phyloP scores from a whole-genome alignment of 306 rosid species.

The Ormosia emarginata region DNA sequence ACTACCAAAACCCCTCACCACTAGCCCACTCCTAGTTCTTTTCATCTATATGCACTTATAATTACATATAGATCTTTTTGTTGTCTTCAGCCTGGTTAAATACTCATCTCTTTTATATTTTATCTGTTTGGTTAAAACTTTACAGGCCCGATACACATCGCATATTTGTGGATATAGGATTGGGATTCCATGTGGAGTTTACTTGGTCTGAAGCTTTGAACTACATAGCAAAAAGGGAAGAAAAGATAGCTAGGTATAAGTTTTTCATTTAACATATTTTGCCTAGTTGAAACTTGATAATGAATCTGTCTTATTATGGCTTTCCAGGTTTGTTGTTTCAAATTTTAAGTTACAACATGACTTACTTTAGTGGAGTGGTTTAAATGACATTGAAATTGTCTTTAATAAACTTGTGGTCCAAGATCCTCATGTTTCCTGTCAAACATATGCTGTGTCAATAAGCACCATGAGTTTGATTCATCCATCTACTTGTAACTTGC shows the following conservation, averaged over 20 bases:
- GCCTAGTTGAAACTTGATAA: not conserved
- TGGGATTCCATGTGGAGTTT: constrained; percentile 95
- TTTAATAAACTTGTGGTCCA: not conserved
- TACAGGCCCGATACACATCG: constrained; percentile 69
- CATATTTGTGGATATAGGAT: constrained; percentile 86
- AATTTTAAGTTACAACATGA: not conserved
- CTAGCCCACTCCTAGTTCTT: not conserved
- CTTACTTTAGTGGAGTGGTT: not conserved
- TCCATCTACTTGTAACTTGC: not conserved
- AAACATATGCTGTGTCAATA: not conserved
- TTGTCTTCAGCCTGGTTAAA: not conserved
- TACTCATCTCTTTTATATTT: not conserved
- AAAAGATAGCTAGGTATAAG: constrained; percentile 60
- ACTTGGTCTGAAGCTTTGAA: constrained; percentile 90
- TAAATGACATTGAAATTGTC: constrained; percentile 13
- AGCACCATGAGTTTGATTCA: not conserved
- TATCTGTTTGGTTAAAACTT: constrained; percentile 8
- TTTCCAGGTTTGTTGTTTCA: not conserved
- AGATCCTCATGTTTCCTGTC: constrained; percentile 10
- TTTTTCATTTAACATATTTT: constrained; percentile 5
- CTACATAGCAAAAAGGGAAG: constrained; percentile 68
- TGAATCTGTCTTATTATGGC: not conserved
- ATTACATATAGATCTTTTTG: not conserved
- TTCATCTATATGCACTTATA: not conserved
- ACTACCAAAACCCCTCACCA: not conserved